Conservation (phyloP, 192 early-diverging fungal genomes). For the Coemansia pectinata region DNA sequence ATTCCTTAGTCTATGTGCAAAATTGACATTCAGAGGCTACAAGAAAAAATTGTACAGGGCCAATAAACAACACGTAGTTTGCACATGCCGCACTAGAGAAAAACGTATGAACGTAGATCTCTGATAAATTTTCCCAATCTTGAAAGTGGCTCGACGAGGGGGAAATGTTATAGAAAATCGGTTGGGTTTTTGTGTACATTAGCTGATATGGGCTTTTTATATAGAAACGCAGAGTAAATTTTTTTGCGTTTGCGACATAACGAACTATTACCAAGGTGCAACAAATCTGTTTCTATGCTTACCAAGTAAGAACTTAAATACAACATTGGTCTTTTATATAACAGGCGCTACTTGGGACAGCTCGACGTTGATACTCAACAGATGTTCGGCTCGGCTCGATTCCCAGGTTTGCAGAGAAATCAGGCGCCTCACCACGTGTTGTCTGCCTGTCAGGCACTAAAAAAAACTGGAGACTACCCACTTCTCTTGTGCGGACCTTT, state of each 20-base stretch:
- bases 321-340: too few species aligned
- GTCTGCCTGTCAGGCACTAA: neutral
- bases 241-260: too few species aligned
- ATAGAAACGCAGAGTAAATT: too few species aligned
- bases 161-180: slow-evolving; percentile 5
- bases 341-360: too few species aligned
- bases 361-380: too few species aligned
- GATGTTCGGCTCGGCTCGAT: too few species aligned
- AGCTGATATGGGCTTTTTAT: neutral
- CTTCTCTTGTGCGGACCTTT: slow-evolving; percentile 2
- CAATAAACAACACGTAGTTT: slow-evolving; percentile 44
- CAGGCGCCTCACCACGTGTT: neutral
- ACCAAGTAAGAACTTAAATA: too few species aligned
- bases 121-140: neutral
- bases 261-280: too few species aligned
- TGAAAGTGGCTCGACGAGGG: neutral
- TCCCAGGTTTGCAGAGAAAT: neutral
- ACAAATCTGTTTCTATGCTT: too few species aligned
- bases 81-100: slow-evolving; percentile 47
- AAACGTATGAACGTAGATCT: neutral
- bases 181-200: neutral
- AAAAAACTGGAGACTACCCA: neutral
- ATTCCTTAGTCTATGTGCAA: slow-evolving; percentile 45
- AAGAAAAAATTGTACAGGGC: slow-evolving; percentile 35
- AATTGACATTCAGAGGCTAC: slow-evolving; percentile 45